Base-by-base conservation (phyloP, 331 rosid genomes). In the Stylosanthes scabra region DNA sequence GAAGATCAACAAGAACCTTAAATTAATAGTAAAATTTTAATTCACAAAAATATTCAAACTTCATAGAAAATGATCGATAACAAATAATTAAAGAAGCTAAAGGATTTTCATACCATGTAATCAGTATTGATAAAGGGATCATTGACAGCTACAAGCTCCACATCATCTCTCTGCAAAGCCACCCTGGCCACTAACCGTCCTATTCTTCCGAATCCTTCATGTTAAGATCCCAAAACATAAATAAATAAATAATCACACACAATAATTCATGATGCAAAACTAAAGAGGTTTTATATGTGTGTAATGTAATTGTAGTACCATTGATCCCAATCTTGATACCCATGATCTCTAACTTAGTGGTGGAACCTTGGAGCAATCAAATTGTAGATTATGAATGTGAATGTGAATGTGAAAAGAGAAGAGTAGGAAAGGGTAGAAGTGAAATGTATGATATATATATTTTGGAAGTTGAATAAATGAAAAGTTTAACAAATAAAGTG, bases 101-200 rank as follows among this genome's bases (percentile, higher is more conserved):
- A 20, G 25, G 25, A 1, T 0, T 20, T 20, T 20, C 1, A 20
- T 20, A 52, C 91, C 91, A 86, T 86, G 73, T 84, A 79, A 68
- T 88, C 85, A 15, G 86, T 74, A 58, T 75, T 73, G 74, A 88
- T 82, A 71, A 84, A 86, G 2, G 85, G 88, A 75, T 84, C 86
- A 14, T 86, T 86, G 44, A 88, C 75, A 51, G 89, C 91, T 11
- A 86, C 88, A 9, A 88, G 88, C 58, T 86, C 91, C 60, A 88
- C 47, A 15, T 86, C 91, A 11, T 88, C 91, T 44, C 91, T 86
- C 77, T 78, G 89, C 67, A 86, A 49, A 60, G 93, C 89, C 25
- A 86, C 89, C 68, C 90, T 83, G n/a, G 93, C 90, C 63, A 86
- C 93, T 70, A 81, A 65, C 11, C 90, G 81, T 8, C 88, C 89